Evolutionary conservation across 495 filamentous ascomycete species (phyloP).

Genomic region (Trichoderma erinaceum): DNA sequence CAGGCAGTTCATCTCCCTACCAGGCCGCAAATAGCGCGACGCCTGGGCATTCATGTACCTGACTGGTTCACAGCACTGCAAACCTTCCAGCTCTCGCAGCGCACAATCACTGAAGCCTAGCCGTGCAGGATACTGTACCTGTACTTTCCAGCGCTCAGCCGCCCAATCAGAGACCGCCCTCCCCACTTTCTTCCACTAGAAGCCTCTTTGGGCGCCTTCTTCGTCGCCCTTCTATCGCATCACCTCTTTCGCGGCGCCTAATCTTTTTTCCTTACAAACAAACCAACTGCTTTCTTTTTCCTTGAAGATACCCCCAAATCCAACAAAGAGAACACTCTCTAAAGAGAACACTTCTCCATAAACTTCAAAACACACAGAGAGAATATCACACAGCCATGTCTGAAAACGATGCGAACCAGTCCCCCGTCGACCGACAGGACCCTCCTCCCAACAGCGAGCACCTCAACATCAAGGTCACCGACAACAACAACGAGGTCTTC

Average conservation of each 20-base stretch:
- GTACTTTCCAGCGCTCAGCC: background rate
- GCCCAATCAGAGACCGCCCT: conserved; percentile 22
- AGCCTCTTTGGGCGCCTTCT: conserved; percentile 1
- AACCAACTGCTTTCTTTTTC: background rate
- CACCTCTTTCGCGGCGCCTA: conserved; percentile 7
- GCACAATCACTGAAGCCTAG: background rate
- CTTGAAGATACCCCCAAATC: background rate
- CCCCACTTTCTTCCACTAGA: conserved; percentile 3
- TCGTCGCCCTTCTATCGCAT: conserved; percentile 15
- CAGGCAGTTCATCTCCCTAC: too few relatives aligned
- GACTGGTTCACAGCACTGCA: too few relatives aligned
- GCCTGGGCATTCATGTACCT: background rate
- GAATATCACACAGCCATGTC: conserved; percentile 40
- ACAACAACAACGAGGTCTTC: conserved; percentile 99
- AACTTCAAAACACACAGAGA: background rate
- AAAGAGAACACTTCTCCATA: background rate
- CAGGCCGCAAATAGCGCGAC: too few relatives aligned
- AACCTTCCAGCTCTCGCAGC: background rate
- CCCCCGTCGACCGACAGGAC: conserved; percentile 46
- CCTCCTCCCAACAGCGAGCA: conserved; percentile 57
- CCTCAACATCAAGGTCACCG: conserved; percentile 99
- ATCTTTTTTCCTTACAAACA: background rate
- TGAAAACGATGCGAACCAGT: conserved; percentile 50
- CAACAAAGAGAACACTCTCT: background rate
- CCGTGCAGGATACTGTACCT: conserved; percentile 11